A percentile compares a stretch with the other conserved stretches of the same genome.
Evolutionary conservation across 1,284 basidiomycete genomes (phyloP).

Genomic region (Ceratobasidium sp.): DNA sequence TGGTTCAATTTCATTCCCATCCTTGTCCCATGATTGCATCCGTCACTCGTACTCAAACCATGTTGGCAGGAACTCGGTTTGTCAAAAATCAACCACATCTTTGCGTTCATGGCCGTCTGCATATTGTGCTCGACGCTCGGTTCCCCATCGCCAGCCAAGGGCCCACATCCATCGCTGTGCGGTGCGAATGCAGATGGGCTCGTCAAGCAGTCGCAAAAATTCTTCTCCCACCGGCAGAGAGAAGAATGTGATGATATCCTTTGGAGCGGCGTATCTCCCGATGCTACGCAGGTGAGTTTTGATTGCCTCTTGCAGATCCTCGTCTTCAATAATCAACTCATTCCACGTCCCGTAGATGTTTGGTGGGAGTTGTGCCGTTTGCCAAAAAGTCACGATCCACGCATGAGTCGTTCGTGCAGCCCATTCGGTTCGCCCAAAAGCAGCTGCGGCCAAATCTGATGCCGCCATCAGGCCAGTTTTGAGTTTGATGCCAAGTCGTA

Average conservation of each 20-base stretch:
- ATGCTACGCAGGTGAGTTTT: not conserved
- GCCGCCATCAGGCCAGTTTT: not conserved
- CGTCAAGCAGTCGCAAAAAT: slow-evolving; percentile 2
- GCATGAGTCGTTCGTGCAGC: not conserved
- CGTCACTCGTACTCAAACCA: slow-evolving; percentile 1
- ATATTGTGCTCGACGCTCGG: slow-evolving; percentile 7
- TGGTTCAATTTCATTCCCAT: slow-evolving; percentile 7
- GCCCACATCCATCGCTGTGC: slow-evolving; percentile 31
- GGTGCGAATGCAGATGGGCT: slow-evolving; percentile 20
- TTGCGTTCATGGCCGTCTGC: slow-evolving; percentile 28
- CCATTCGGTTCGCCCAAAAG: not conserved
- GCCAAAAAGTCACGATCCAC: slow-evolving; percentile 6
- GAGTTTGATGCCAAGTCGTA: not conserved
- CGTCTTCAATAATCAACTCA: slow-evolving; percentile 23
- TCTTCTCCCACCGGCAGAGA: not conserved
- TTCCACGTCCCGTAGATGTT: slow-evolving; percentile 28
- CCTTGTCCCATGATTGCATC: slow-evolving; percentile 16
- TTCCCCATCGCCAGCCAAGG: slow-evolving; percentile 16
- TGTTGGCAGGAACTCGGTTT: slow-evolving; percentile 36
- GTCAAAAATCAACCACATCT: slow-evolving; percentile 42
- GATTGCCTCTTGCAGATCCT: slow-evolving; percentile 8
- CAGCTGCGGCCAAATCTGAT: not conserved
- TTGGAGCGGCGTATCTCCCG: not conserved
- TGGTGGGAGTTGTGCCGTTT: not conserved
- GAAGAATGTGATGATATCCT: slow-evolving; percentile 11